Evolutionary conservation across 164 flowering plant species (phyloP).

Genomic region (Malania oleifera): DNA sequence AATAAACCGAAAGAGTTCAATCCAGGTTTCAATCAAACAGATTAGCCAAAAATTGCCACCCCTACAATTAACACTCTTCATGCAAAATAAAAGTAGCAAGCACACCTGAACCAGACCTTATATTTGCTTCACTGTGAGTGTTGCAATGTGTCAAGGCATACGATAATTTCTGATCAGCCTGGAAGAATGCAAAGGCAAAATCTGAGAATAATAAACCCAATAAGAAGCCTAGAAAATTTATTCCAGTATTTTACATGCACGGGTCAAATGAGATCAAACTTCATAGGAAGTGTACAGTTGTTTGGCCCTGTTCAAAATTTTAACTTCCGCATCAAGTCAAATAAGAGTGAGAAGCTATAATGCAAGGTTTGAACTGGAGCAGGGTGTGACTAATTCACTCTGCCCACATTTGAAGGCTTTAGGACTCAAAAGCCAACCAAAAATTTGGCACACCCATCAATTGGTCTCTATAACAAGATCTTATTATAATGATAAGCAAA

Average conservation of each 20-base stretch:
- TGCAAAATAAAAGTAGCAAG: constrained; percentile 23
- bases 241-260: not conserved
- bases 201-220: constrained; percentile 6
- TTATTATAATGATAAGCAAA: no score
- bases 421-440: not conserved
- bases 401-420: not conserved
- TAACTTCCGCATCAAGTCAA: not conserved
- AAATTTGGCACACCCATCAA: not conserved
- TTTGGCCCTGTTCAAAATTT: not conserved
- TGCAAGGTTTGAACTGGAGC: not conserved
- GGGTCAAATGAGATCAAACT: not conserved
- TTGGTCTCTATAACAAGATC: no score
- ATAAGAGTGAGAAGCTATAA: not conserved
- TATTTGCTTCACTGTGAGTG: constrained; percentile 66
- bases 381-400: not conserved
- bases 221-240: not conserved
- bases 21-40: not conserved
- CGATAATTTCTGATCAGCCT: constrained; percentile 95
- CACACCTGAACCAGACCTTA: constrained; percentile 67
- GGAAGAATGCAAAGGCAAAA: constrained; percentile 24
- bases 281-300: not conserved
- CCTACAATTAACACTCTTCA: not conserved
- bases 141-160: constrained; percentile 82
- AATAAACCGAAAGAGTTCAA: no score
- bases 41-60: not conserved